Conservation (phyloP, 164 flowering plant species). For the Vitis cinerea region DNA sequence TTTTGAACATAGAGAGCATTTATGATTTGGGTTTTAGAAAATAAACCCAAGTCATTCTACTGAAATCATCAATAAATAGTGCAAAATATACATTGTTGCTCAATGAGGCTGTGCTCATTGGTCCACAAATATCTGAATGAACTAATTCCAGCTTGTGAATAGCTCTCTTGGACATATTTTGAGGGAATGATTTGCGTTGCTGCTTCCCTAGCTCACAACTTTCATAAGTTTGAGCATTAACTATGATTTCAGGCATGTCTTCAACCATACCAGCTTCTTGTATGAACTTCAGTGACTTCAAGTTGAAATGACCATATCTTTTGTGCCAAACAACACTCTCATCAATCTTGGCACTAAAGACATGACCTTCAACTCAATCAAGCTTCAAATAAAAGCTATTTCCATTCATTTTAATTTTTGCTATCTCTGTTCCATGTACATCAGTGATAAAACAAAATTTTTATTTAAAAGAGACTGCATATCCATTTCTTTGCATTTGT, state of each 20-base stretch:
- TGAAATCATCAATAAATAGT: conserved; percentile 7
- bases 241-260: too few species aligned
- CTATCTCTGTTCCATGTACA: background rate
- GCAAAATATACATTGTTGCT: background rate
- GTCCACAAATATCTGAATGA: background rate
- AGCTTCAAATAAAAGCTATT: background rate
- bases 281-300: too few species aligned
- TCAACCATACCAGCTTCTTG: too few species aligned
- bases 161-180: background rate
- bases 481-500: background rate
- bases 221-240: too few species aligned
- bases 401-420: background rate
- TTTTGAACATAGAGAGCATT: background rate
- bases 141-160: background rate
- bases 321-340: too few species aligned
- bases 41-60: conserved; percentile 6
- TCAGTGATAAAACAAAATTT: background rate
- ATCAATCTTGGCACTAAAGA: too few species aligned
- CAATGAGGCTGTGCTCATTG: background rate
- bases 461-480: background rate
- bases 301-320: too few species aligned
- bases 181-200: background rate
- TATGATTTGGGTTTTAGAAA: background rate
- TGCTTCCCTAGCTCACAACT: conserved; percentile 1
- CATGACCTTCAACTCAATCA: too few species aligned